phyloP scores from a whole-genome alignment of 2,329 filamentous ascomycete species.

The Mycosphaerella arachidis region DNA sequence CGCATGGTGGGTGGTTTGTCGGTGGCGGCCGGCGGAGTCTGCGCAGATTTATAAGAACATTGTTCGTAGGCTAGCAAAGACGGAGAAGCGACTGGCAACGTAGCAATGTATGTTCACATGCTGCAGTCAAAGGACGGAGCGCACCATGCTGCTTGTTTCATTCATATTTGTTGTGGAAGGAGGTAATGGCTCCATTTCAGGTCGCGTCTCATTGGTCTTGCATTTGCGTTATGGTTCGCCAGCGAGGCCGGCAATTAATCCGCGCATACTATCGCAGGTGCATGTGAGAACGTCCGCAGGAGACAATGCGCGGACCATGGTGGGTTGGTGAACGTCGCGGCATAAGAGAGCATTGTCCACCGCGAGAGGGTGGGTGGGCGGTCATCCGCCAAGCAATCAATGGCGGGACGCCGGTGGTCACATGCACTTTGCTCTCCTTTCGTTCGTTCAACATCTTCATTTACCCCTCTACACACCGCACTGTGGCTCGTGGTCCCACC shows the following conservation, averaged over 20 bases:
- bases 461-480: too few species aligned
- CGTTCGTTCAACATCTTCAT: too few species aligned
- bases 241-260: slow-evolving; percentile 4
- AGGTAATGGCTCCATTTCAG: not conserved
- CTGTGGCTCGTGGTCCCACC: too few species aligned
- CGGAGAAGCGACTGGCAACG: not conserved
- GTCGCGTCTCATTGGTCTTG: not conserved
- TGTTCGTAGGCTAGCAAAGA: slow-evolving; percentile 4
- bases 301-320: not conserved
- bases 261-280: slow-evolving; percentile 5
- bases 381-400: not conserved
- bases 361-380: not conserved
- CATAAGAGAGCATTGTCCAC: not conserved
- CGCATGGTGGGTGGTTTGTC: slow-evolving; percentile 22
- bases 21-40: slow-evolving; percentile 7
- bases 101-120: slow-evolving; percentile 4
- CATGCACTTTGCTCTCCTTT: not conserved
- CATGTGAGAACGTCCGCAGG: not conserved
- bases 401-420: not conserved
- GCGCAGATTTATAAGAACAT: slow-evolving; percentile 11
- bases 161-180: slow-evolving; percentile 2
- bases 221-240: slow-evolving; percentile 1
- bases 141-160: slow-evolving; percentile 3
- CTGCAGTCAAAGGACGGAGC: slow-evolving; percentile 1
- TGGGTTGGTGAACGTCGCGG: not conserved